phyloP scores from a whole-genome alignment of 1,284 basidiomycete genomes.

The Erythrobasidium hasegawianum region DNA sequence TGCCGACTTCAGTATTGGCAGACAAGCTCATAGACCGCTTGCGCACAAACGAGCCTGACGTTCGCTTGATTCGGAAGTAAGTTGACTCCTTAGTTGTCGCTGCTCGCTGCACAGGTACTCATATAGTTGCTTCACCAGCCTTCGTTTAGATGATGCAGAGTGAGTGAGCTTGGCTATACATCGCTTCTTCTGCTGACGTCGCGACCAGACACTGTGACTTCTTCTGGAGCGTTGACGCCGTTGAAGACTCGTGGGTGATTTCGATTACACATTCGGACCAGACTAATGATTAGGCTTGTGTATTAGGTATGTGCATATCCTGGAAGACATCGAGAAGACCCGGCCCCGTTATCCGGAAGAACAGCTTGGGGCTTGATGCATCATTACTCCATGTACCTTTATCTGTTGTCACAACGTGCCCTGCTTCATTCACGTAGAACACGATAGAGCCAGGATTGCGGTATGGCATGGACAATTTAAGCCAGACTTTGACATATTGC shows the following conservation, averaged over 20 bases:
- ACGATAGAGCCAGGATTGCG: too few species aligned
- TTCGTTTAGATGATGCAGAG: constrained; percentile 43
- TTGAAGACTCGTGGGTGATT: constrained; percentile 58
- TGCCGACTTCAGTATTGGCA: constrained; percentile 49
- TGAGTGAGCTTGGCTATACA: too few species aligned
- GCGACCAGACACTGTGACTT: constrained; percentile 48
- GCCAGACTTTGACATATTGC: too few species aligned
- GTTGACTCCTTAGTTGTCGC: too few species aligned
- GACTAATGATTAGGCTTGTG: neutral
- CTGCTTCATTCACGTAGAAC: too few species aligned
- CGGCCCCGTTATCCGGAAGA: constrained; percentile 46
- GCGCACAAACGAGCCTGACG: constrained; percentile 53
- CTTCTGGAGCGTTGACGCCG: constrained; percentile 56
- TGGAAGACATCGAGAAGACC: constrained; percentile 49
- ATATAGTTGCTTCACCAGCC: neutral
- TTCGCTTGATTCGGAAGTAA: constrained; percentile 56
- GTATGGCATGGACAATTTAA: too few species aligned
- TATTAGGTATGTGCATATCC: constrained; percentile 46
- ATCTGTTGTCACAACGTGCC: too few species aligned
- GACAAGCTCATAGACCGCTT: constrained; percentile 56
- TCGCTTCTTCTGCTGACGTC: too few species aligned
- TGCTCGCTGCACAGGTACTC: too few species aligned
- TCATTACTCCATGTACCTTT: too few species aligned
- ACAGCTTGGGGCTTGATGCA: too few species aligned
- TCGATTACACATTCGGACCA: neutral